phyloP scores from a whole-genome alignment of 2,329 filamentous ascomycete species.

The Alternaria atra region DNA sequence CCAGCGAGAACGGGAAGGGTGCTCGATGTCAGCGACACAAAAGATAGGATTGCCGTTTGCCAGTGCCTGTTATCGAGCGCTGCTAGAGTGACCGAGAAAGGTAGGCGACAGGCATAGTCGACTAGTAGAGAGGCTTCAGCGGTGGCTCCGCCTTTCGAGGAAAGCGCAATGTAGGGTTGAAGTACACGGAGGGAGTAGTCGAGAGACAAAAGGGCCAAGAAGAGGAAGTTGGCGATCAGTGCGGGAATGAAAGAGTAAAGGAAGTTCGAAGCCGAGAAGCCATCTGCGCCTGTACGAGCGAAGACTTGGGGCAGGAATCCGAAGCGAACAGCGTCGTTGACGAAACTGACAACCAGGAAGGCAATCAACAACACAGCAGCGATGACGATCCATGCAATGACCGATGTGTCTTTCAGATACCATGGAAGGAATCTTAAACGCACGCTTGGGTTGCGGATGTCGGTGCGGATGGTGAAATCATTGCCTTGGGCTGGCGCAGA shows the following conservation, averaged over 20 bases:
- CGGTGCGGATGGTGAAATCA: slow-evolving; percentile 59
- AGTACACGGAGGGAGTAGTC: slow-evolving; percentile 73
- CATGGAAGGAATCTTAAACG: slow-evolving; percentile 78
- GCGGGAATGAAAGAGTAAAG: slow-evolving; percentile 81
- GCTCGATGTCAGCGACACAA: slow-evolving; percentile 67
- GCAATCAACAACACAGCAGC: slow-evolving; percentile 52
- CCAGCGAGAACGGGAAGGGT: slow-evolving; percentile 73
- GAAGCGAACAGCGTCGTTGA: slow-evolving; percentile 69
- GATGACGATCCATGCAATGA: slow-evolving; percentile 69
- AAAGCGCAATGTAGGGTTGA: slow-evolving; percentile 74
- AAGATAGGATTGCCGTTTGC: slow-evolving; percentile 69
- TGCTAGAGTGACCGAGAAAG: slow-evolving; percentile 66
- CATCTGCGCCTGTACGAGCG: slow-evolving; percentile 65
- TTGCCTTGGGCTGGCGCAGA: slow-evolving; percentile 20
- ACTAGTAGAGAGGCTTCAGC: slow-evolving; percentile 72
- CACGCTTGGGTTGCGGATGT: slow-evolving; percentile 61
- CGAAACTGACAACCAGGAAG: slow-evolving; percentile 79
- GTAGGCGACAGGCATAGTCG: slow-evolving; percentile 74
- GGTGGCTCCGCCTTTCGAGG: slow-evolving; percentile 64
- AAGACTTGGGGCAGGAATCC: slow-evolving; percentile 77
- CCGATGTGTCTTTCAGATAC: slow-evolving; percentile 72
- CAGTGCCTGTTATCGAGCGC: slow-evolving; percentile 71
- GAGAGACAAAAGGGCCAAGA: slow-evolving; percentile 71
- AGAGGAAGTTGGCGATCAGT: slow-evolving; percentile 71
- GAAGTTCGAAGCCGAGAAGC: slow-evolving; percentile 89